These are phyloP conservation scores for Pyrus communis DNA, from an alignment of 306 rosid species.

Conservation along the genomic window DNA sequence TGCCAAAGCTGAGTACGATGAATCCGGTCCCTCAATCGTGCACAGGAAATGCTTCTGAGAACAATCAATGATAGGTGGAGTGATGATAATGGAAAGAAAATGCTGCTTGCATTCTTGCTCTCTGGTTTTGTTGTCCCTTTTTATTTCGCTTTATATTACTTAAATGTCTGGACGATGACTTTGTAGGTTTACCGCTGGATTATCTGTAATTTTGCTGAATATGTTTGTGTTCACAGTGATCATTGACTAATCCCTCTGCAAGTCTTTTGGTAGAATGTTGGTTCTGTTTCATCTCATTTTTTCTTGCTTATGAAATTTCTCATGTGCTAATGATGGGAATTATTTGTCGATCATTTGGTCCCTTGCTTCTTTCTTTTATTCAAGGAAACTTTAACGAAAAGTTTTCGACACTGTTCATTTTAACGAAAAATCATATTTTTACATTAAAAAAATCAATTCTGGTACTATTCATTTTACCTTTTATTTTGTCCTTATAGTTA, in stretches of 20 bases:
- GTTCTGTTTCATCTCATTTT: neutral
- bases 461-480: too few relatives aligned
- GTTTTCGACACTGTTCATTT: too few relatives aligned
- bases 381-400: too few relatives aligned
- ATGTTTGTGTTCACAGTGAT: constrained; percentile 6
- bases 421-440: too few relatives aligned
- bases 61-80: constrained; percentile 1
- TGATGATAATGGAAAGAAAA: constrained; percentile 7
- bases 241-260: neutral
- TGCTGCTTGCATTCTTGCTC: constrained; percentile 14
- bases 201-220: neutral
- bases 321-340: neutral
- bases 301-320: neutral
- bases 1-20: constrained; percentile 32
- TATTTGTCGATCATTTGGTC: too few relatives aligned
- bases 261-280: neutral
- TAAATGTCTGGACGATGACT: constrained; percentile 5
- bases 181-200: constrained; percentile 11
- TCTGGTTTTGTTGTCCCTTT: neutral
- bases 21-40: constrained; percentile 34
- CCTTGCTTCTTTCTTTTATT: too few relatives aligned
- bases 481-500: too few relatives aligned
- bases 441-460: too few relatives aligned
- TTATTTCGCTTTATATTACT: constrained; percentile 12
- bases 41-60: constrained; percentile 35